A percentile compares a stretch with the other conserved stretches of the same genome.
These are phyloP conservation scores for Candolleomyces eurysporus DNA, from an alignment of 768 basidiomycete species.

Conservation along the genomic window DNA sequence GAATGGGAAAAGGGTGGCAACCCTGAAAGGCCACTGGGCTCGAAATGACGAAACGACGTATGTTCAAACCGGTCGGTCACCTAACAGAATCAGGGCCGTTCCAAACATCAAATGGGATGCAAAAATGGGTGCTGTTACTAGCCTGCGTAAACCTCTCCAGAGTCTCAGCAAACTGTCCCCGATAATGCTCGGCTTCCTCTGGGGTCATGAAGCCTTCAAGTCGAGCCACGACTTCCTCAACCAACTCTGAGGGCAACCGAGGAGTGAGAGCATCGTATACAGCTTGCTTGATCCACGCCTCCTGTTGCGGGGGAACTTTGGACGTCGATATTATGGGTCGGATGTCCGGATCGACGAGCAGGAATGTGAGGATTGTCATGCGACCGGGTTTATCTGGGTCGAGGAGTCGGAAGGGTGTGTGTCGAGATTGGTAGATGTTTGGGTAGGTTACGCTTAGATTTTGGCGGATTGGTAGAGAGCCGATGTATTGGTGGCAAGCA, in stretches of 20 bases:
- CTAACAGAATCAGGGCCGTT: slow-evolving; percentile 25
- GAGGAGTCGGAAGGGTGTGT: slow-evolving; percentile 36
- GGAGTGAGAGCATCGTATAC: slow-evolving; percentile 30
- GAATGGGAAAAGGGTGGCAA: too few species aligned
- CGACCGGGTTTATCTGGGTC: slow-evolving; percentile 42
- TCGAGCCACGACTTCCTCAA: slow-evolving; percentile 37
- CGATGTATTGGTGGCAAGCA: slow-evolving; percentile 48
- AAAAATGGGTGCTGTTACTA: slow-evolving; percentile 47
- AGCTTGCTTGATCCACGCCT: slow-evolving; percentile 39
- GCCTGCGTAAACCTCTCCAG: slow-evolving; percentile 33
- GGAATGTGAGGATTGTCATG: slow-evolving; percentile 41
- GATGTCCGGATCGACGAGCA: slow-evolving; percentile 48
- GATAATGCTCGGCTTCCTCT: slow-evolving; percentile 34
- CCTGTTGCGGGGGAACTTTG: slow-evolving; percentile 49
- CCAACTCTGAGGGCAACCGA: slow-evolving; percentile 43
- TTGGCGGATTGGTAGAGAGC: slow-evolving; percentile 31
- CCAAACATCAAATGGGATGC: slow-evolving; percentile 51
- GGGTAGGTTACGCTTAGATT: slow-evolving; percentile 49
- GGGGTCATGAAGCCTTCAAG: slow-evolving; percentile 38
- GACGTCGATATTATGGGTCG: slow-evolving; percentile 40
- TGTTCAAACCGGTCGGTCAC: not conserved
- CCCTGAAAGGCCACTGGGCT: too few species aligned
- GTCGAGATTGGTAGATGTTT: slow-evolving; percentile 53
- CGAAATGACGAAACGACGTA: too few species aligned
- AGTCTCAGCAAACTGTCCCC: slow-evolving; percentile 28